These are phyloP conservation scores for Chrysanthemum lavandulifolium DNA, from an alignment of 129 eudicot species.

Conservation along the genomic window DNA sequence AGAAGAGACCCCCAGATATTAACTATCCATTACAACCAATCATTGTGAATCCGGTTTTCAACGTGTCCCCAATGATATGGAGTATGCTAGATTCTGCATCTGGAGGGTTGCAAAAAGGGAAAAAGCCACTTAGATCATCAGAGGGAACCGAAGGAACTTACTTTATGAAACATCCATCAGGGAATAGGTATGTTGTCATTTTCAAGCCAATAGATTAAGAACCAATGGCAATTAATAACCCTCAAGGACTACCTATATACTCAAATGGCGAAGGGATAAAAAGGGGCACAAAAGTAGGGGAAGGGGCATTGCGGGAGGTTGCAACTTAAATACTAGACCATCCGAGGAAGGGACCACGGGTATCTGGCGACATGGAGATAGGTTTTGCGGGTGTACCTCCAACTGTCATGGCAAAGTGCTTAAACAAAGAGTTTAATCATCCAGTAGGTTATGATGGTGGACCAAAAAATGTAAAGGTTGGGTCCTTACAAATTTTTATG, in stretches of 20 bases:
- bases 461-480: conserved; percentile 40
- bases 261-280: conserved; percentile 58
- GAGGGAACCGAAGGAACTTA: conserved; percentile 74
- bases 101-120: conserved; percentile 52
- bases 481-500: conserved; percentile 65
- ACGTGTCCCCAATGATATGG: conserved; percentile 31
- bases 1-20: conserved; percentile 43
- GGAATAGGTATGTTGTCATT: conserved; percentile 47
- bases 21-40: conserved; percentile 49
- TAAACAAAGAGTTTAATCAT: conserved; percentile 53
- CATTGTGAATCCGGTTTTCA: conserved; percentile 34
- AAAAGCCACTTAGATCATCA: conserved; percentile 47
- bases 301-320: conserved; percentile 68
- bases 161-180: conserved; percentile 58
- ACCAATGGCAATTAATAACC: conserved; percentile 66
- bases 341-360: conserved; percentile 41
- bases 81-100: conserved; percentile 42
- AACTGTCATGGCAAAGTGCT: conserved; percentile 53
- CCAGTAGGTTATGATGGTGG: conserved; percentile 45
- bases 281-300: conserved; percentile 67
- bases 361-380: conserved; percentile 14
- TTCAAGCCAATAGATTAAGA: conserved; percentile 73
- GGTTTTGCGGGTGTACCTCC: conserved; percentile 76
- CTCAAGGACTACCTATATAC: conserved; percentile 58
- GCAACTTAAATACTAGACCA: conserved; percentile 68